These are phyloP conservation scores for Phalaenopsis equestris DNA, from an alignment of 106 monocot species.

Conservation along the genomic window DNA sequence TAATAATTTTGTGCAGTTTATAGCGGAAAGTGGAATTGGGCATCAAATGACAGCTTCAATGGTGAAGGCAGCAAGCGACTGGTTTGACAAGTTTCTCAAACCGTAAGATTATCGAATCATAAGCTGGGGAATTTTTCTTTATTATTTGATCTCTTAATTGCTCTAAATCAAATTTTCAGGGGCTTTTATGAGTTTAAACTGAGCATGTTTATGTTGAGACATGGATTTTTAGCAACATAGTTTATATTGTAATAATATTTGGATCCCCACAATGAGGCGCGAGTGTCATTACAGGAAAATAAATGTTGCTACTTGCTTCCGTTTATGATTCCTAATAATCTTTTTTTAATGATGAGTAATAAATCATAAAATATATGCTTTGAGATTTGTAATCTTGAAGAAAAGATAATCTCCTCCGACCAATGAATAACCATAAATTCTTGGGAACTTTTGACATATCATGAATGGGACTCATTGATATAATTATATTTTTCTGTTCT, in stretches of 20 bases:
- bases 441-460: too few species aligned
- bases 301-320: neutral
- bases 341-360: too few species aligned
- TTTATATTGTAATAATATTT: too few species aligned
- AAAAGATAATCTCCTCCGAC: too few species aligned
- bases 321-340: neutral
- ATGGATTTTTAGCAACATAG: too few species aligned
- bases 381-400: too few species aligned
- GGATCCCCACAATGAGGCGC: neutral
- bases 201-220: neutral
- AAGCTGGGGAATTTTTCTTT: neutral
- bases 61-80: constrained; percentile 82
- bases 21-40: constrained; percentile 63
- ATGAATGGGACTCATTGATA: too few species aligned
- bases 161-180: neutral
- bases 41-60: constrained; percentile 74
- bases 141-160: neutral
- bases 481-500: too few species aligned
- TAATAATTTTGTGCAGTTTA: constrained; percentile 35
- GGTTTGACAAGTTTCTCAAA: constrained; percentile 76
- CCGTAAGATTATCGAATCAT: too few species aligned
- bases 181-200: neutral
- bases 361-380: too few species aligned
- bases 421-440: too few species aligned
- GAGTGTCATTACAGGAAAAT: neutral